Base-by-base conservation (phyloP, 2,329 filamentous ascomycete genomes). In the Trichothecium roseum region DNA sequence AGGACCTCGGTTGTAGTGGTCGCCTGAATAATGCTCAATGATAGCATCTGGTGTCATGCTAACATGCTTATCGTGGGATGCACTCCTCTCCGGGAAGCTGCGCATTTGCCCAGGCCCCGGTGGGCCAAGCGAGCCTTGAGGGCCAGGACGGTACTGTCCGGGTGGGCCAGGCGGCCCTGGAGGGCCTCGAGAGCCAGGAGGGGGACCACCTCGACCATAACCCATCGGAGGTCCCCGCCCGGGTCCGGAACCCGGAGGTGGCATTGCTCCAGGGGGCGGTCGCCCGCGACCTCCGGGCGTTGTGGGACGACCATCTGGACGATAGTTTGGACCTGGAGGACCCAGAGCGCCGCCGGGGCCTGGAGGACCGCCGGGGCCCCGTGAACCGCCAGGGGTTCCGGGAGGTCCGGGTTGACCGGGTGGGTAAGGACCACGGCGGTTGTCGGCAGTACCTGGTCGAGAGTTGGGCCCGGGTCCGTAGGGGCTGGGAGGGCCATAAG, bases 1-100 rank as follows among this genome's bases (percentile, higher is more conserved):
- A 28, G 37, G 29, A 8, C 31, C 37, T 26, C 17, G 27, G 24
- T 26, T 20, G 22, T 18, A 17, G 33, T 50, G 47, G 12, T 58
- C 53, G 8, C 45, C 51, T 4, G 50, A 51, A 35, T 59, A 59
- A 29, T 59, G 56, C n/a, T 59, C 56, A 24, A 59, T 59, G 24
- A 59, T 59, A n/a, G 57, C 52, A 27, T 59, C 57, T 4, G 56
- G 48, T 2, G 53, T 59, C 5, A 57, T 49, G 13, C 49, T 59
- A 38, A 37, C 2, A 45, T 51, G 32, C 44, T 52, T 10, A 37
- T 48, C 15, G 39, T 47, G 12, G 40, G 34, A 48, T 16, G 41
- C 39, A 14, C 44, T 36, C 36, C 46, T 41, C 17, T 45, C 45
- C 10, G 53, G 51, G 9, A 56, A 37, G 24, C 52, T 51, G 36